These are phyloP conservation scores for Calonectria fujianensis DNA, from an alignment of 2,329 filamentous ascomycete genomes.

Conservation along the genomic window DNA sequence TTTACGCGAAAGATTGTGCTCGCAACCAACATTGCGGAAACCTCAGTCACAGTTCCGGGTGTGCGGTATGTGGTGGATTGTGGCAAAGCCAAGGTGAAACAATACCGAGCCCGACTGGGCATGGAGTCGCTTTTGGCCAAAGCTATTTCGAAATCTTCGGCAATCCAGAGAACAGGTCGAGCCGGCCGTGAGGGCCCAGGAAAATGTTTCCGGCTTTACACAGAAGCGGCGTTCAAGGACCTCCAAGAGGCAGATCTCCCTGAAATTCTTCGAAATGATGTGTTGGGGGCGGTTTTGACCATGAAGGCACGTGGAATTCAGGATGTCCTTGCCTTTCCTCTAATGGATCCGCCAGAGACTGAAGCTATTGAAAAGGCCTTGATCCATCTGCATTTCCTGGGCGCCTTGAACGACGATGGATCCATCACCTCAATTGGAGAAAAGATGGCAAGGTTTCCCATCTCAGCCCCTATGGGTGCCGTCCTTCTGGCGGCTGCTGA, in stretches of 20 bases:
- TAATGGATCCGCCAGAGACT: constrained; percentile 86
- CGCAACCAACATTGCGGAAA: constrained; percentile 98
- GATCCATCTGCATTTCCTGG: constrained; percentile 85
- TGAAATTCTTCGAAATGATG: constrained; percentile 93
- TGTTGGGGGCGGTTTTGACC: constrained; percentile 89
- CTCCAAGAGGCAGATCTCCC: constrained; percentile 86
- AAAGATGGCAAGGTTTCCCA: constrained; percentile 87
- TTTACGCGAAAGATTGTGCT: constrained; percentile 91
- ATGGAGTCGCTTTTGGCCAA: constrained; percentile 94
- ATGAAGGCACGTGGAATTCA: constrained; percentile 95
- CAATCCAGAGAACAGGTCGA: constrained; percentile 92
- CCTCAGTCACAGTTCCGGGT: constrained; percentile 95
- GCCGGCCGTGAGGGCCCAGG: constrained; percentile 94
- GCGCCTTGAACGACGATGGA: constrained; percentile 83
- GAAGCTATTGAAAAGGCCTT: constrained; percentile 89
- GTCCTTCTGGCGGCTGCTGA: constrained; percentile 87
- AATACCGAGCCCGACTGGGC: constrained; percentile 88
- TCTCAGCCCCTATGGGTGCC: constrained; percentile 86
- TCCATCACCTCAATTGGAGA: constrained; percentile 83
- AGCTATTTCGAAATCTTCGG: constrained; percentile 93
- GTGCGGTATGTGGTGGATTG: constrained; percentile 94
- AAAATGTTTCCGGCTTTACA: constrained; percentile 93
- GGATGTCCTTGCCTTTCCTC: constrained; percentile 87
- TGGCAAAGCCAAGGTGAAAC: constrained; percentile 95
- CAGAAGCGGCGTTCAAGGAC: constrained; percentile 82